Percentiles rank a stretch among this genome's conserved stretches.
Conservation (phyloP, 192 early-diverging fungal genomes). For the Backusella liffmaniae region DNA sequence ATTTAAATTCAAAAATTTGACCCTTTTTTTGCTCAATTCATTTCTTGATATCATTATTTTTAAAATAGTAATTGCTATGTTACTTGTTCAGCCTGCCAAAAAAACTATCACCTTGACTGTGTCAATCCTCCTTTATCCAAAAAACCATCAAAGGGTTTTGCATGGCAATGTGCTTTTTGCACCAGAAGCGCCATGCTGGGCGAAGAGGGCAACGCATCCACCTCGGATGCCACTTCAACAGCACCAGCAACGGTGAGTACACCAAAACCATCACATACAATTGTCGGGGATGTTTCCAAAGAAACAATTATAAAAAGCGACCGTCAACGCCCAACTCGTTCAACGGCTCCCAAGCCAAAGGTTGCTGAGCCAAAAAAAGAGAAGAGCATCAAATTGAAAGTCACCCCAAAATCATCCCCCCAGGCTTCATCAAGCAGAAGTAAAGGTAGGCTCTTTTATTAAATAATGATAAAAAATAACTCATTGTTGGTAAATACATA, state of each 20-base stretch:
- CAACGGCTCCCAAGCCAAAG: background rate
- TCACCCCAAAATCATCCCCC: background rate
- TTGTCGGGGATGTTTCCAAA: background rate
- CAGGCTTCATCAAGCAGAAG: background rate
- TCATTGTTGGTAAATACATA: no score
- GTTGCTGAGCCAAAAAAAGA: background rate
- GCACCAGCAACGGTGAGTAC: background rate
- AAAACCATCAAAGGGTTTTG: constrained; percentile 84
- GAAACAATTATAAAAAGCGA: background rate
- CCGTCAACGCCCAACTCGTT: background rate
- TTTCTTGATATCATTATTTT: background rate
- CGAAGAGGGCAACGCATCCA: background rate
- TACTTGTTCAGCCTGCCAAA: constrained; percentile 75
- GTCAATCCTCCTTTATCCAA: constrained; percentile 72
- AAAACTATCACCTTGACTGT: constrained; percentile 80
- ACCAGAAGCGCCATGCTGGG: constrained; percentile 35
- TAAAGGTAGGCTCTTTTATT: background rate
- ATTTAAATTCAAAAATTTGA: constrained; percentile 10
- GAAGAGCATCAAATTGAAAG: background rate
- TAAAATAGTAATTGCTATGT: constrained; percentile 56
- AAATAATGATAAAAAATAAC: no score
- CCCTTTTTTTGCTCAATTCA: background rate
- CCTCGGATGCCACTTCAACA: background rate
- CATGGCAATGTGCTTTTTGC: constrained; percentile 84
- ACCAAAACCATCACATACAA: background rate